Base-by-base conservation (phyloP, 192 early-diverging fungal species). In the Backusella morwellensis region DNA sequence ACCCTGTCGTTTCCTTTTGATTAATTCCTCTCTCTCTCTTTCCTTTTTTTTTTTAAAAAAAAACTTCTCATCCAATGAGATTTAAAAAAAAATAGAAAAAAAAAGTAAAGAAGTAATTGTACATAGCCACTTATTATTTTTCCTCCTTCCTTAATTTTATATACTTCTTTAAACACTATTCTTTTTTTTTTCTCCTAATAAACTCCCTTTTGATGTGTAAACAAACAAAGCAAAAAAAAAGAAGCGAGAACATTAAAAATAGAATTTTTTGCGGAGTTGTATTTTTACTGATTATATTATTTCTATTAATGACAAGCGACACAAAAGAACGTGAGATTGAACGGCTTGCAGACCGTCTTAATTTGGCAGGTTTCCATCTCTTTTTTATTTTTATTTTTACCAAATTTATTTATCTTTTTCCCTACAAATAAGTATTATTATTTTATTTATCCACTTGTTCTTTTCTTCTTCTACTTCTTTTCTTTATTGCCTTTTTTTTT, bases 301-400 rank as follows among this genome's bases (percentile, higher is more conserved):
- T 44, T 15, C 42, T 17, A 17, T 15, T 26, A 72, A 72, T 32
- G 34, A 68, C 23, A 68, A 41, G 41, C 35, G 11, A 32, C 15
- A 35, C 44, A 73, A 19, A 32, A 44, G 17, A 72, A 50, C 21
- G 74, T 66, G 67, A 75, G 63, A 66, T 40, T 68, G 63, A 38
- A 40, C 42, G 42, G 17, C 12, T 75, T 54, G 52, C 36, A 42
- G 26, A 17, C 7, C 34, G 66, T 75, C 74, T 75, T 75, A 50
- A 67, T 75, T 75, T 75, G 54, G 72, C 54, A 67, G 74, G 36
- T 66, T 42, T 72, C 44, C 68, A 63, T 44, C 42, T 44, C 42
- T 44, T 36, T 32, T 32, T 21, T 75, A 38, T 75, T 66, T 66
- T n/a, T 23, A 21, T 66, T 35, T 35, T 17, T 54, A 17, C 35